A percentile compares a stretch with the other conserved stretches of the same genome.
Evolutionary conservation across 2,329 filamentous ascomycete species (phyloP).

Genomic region (Karstenula rhodostoma): DNA sequence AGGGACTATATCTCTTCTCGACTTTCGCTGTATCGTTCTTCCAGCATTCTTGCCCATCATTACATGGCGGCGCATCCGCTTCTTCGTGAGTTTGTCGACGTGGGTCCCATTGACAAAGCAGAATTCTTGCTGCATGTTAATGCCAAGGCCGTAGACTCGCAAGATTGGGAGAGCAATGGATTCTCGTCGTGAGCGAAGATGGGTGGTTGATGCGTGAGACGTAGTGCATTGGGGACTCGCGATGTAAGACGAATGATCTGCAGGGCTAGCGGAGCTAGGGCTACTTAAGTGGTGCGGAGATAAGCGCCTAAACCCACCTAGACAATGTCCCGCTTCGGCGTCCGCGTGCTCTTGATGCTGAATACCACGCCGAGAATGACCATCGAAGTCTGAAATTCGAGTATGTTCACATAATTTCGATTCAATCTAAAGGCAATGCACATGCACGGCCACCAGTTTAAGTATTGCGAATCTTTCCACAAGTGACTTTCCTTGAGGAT

Average conservation of each 20-base stretch:
- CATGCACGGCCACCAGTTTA: too few species aligned
- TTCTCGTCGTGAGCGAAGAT: not conserved
- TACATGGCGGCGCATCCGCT: slow-evolving; percentile 10
- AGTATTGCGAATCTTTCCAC: too few species aligned
- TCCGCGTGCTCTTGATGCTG: not conserved
- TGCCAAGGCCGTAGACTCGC: not conserved
- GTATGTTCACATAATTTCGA: too few species aligned
- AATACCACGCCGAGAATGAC: not conserved
- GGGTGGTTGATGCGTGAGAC: not conserved
- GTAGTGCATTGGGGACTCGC: not conserved
- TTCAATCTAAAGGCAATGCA: too few species aligned
- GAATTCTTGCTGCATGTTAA: slow-evolving; percentile 7
- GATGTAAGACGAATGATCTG: not conserved
- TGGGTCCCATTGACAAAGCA: slow-evolving; percentile 9
- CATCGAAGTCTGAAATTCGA: not conserved
- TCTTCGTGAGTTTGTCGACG: not conserved
- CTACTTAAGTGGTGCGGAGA: not conserved
- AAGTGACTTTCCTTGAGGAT: too few species aligned
- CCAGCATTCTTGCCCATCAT: slow-evolving; percentile 17
- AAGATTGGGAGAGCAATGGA: not conserved
- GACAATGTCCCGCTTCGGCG: not conserved
- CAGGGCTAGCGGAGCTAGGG: not conserved
- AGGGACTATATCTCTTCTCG: not conserved
- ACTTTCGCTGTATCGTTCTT: slow-evolving; percentile 8
- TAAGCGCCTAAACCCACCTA: not conserved